Conservation (phyloP, 352 stramenopile species). For the Phytophthora nicotianae region DNA sequence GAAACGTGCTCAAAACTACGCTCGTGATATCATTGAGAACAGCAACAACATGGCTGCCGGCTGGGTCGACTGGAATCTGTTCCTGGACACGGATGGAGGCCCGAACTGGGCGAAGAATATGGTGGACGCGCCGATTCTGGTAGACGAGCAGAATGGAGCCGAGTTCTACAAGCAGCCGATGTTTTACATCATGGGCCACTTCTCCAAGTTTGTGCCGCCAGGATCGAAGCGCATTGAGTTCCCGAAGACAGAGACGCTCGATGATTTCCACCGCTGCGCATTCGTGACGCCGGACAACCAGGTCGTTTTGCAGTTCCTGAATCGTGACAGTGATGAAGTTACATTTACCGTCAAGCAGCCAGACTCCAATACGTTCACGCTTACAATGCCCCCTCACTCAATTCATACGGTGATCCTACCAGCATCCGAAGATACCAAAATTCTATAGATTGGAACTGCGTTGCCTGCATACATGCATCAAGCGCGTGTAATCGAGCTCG, state of each 20-base stretch:
- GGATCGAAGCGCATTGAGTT: constrained; percentile 51
- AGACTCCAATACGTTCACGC: constrained; percentile 14
- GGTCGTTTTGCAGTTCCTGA: constrained; percentile 42
- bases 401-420: constrained; percentile 20
- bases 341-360: constrained; percentile 21
- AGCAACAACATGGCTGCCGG: constrained; percentile 60
- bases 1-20: constrained; percentile 62
- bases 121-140: constrained; percentile 58
- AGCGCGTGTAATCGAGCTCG: too few relatives aligned
- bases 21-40: constrained; percentile 79
- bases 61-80: constrained; percentile 86
- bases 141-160: constrained; percentile 34
- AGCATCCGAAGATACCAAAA: constrained; percentile 19
- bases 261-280: constrained; percentile 37
- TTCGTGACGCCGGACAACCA: constrained; percentile 46
- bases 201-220: constrained; percentile 51
- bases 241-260: constrained; percentile 26
- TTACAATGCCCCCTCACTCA: constrained; percentile 10
- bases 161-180: constrained; percentile 19
- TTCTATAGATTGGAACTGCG: constrained; percentile 15
- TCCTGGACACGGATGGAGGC: constrained; percentile 54
- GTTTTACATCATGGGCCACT: constrained; percentile 44
- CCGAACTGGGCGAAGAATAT: constrained; percentile 74
- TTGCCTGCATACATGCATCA: too few relatives aligned
- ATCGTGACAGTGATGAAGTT: constrained; percentile 12